Evolutionary conservation across 106 monocot species (phyloP), one percentile per base, ranked within the genome.

Genomic region (Chionographis japonica): DNA sequence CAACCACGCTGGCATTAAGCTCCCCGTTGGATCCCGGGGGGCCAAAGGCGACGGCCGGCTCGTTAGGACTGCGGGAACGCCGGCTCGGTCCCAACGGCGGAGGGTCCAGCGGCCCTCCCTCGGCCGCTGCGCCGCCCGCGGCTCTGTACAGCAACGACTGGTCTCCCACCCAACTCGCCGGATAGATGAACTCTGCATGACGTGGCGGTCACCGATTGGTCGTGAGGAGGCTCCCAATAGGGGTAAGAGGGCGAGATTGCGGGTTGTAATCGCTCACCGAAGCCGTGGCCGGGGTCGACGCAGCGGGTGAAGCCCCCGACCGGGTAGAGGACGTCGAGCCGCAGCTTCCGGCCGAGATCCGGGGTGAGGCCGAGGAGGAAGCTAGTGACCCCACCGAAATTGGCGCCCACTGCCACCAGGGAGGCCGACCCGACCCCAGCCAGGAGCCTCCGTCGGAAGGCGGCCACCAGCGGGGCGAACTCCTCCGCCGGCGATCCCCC

Each of bases 1-100:
- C 86, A 41, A 91, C 82, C 74, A 95, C 88, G 72, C 91, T 91
- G 70, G 91, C 95, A 52, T 95, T 95, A 72, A 95, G 88, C 78
- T 91, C 91, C 4, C 91, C 88, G 7, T 68, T 81, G 59, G 95
- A 86, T 5, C 95, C 95, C 0, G 91, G 91, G 11, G 91, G 95
- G 0, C 91, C 95, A 42, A 91, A 91, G 3, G 95, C 91, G 4
- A 79, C 82, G 2, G 72, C 77, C 13, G 95, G 95, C 12, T 91
- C 91, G 42, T 60, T 78, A 3, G 65, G 12, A 60, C 42, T 37
- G 54, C 82, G 52, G 60, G 64, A 53, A n/a, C 19, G 52, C 2
- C 68, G 9, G n/a, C 37, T 55, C 11, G 75, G 0, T 0, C 39
- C 10, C 12, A 83, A 66, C 6, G 93, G 84, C 12, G 94, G 81